These are phyloP conservation scores for Helicostylum pulchrum DNA, from an alignment of 192 early-diverging fungal genomes.

Conservation along the genomic window DNA sequence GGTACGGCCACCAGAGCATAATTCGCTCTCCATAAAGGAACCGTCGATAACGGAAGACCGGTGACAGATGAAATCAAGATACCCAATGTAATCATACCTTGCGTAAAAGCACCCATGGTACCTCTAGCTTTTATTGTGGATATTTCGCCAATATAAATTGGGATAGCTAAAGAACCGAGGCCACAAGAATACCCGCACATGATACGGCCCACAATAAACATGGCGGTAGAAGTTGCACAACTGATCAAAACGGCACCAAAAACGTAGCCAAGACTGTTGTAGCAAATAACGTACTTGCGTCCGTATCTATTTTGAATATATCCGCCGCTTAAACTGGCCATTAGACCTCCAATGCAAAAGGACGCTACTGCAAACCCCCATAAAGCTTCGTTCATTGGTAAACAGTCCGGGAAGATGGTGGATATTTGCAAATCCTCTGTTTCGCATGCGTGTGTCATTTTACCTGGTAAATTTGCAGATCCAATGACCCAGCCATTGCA, in stretches of 20 bases:
- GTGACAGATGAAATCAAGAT: slow-evolving; percentile 68
- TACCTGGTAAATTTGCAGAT: slow-evolving; percentile 42
- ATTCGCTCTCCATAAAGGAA: slow-evolving; percentile 71
- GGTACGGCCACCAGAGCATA: slow-evolving; percentile 63
- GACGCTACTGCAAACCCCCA: slow-evolving; percentile 46
- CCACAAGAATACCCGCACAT: slow-evolving; percentile 73
- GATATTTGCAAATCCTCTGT: slow-evolving; percentile 3
- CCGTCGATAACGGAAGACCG: slow-evolving; percentile 55
- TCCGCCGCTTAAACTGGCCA: slow-evolving; percentile 53
- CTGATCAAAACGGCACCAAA: slow-evolving; percentile 63
- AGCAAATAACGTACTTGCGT: slow-evolving; percentile 56
- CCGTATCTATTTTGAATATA: slow-evolving; percentile 41
- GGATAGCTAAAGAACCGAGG: slow-evolving; percentile 50
- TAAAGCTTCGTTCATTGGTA: slow-evolving; percentile 28
- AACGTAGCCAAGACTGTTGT: slow-evolving; percentile 67
- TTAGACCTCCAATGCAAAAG: slow-evolving; percentile 52
- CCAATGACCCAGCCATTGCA: slow-evolving; percentile 45
- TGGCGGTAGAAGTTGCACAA: slow-evolving; percentile 53
- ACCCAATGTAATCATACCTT: slow-evolving; percentile 75
- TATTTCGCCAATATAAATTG: slow-evolving; percentile 79
- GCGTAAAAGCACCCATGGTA: slow-evolving; percentile 67
- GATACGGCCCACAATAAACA: slow-evolving; percentile 73
- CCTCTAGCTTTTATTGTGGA: slow-evolving; percentile 69
- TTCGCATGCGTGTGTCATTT: slow-evolving; percentile 26
- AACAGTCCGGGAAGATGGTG: slow-evolving; percentile 23